Conservation (phyloP, 306 rosid species). For the Ormosia emarginata region DNA sequence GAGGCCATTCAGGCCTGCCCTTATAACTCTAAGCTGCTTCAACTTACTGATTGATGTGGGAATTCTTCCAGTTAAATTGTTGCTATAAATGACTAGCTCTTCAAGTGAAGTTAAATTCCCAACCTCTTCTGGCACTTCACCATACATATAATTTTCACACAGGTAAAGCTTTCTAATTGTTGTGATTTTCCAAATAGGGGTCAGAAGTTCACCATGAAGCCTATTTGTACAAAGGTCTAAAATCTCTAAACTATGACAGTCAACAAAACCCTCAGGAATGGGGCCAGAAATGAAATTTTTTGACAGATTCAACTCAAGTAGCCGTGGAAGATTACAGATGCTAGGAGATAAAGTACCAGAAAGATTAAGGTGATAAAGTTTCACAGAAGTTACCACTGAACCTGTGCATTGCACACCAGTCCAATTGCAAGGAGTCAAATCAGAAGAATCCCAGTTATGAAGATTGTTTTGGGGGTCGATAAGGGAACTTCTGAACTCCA, state of each 20-base stretch:
- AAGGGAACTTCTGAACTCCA: constrained; percentile 47
- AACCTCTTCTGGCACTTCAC: constrained; percentile 48
- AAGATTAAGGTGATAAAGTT: constrained; percentile 45
- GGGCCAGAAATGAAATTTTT: constrained; percentile 61
- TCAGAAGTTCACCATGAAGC: constrained; percentile 52
- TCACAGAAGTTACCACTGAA: constrained; percentile 56
- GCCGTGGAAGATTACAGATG: constrained; percentile 52
- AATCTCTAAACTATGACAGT: constrained; percentile 51
- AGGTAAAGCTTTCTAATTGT: constrained; percentile 57
- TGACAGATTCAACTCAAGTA: constrained; percentile 56
- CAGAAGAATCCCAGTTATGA: constrained; percentile 52
- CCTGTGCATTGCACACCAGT: constrained; percentile 54
- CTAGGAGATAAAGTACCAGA: constrained; percentile 59
- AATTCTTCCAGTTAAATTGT: constrained; percentile 64
- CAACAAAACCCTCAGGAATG: constrained; percentile 44
- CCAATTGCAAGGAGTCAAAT: constrained; percentile 71
- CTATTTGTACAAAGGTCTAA: constrained; percentile 80
- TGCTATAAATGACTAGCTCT: constrained; percentile 68
- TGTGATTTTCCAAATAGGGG: constrained; percentile 40
- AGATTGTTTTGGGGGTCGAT: constrained; percentile 47
- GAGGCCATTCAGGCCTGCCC: constrained; percentile 60
- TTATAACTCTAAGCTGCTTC: constrained; percentile 56
- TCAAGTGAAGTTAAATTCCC: constrained; percentile 55
- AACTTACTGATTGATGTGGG: constrained; percentile 51
- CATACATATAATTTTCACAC: constrained; percentile 67